These are phyloP conservation scores for Salix exigua DNA, from an alignment of 345 rosid species.

Conservation along the genomic window DNA sequence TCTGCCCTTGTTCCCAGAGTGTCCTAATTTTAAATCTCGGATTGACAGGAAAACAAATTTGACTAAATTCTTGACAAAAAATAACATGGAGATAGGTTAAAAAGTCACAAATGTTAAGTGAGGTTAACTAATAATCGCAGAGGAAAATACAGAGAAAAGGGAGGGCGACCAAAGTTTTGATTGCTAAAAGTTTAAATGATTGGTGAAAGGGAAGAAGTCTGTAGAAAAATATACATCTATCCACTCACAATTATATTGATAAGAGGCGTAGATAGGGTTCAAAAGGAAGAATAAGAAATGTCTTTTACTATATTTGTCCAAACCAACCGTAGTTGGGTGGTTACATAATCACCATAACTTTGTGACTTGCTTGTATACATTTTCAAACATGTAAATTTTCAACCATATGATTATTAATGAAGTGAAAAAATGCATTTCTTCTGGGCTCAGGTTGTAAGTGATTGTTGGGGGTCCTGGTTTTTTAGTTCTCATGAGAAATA, in stretches of 20 bases:
- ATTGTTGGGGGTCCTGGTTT: background rate
- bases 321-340: background rate
- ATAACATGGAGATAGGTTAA: background rate
- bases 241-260: background rate
- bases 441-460: background rate
- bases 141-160: background rate
- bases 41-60: background rate
- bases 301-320: background rate
- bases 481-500: background rate
- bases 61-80: background rate
- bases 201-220: background rate
- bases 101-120: background rate
- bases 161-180: background rate
- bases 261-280: background rate
- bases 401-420: background rate
- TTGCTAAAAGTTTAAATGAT: background rate
- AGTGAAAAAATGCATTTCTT: background rate
- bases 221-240: background rate
- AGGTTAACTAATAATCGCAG: background rate
- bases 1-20: background rate
- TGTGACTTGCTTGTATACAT: background rate
- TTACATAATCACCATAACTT: background rate
- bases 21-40: background rate
- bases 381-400: background rate
- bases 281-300: background rate